phyloP scores from a whole-genome alignment of 2,329 filamentous ascomycete genomes.

The Fusarium foetens region DNA sequence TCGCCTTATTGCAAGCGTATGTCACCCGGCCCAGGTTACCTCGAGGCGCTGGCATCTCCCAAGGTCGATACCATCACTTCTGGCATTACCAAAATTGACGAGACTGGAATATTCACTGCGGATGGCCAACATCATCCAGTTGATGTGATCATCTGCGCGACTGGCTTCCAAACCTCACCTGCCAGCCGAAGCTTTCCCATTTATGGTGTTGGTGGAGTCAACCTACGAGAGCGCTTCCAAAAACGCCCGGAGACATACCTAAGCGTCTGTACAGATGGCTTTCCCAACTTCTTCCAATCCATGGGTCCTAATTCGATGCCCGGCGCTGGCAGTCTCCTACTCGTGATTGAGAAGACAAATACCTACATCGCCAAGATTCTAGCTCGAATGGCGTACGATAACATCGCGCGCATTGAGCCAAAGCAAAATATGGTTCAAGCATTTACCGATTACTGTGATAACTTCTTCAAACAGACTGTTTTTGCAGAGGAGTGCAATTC shows the following conservation, averaged over 20 bases:
- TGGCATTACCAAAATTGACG: background rate
- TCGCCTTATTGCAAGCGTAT: conserved; percentile 17
- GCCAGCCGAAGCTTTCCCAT: conserved; percentile 15
- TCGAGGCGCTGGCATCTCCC: conserved; percentile 5
- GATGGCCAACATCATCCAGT: conserved; percentile 2
- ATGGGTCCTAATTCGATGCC: conserved; percentile 20
- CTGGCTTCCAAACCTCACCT: conserved; percentile 17
- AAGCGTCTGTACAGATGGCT: conserved; percentile 15
- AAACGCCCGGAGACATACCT: conserved; percentile 19
- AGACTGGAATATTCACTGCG: background rate
- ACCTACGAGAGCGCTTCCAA: conserved; percentile 12
- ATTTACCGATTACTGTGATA: conserved; percentile 3
- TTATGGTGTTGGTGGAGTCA: background rate
- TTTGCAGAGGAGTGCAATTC: conserved; percentile 20
- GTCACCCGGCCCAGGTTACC: conserved; percentile 14
- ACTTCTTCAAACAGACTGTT: conserved; percentile 3
- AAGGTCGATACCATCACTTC: conserved; percentile 12
- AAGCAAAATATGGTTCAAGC: background rate
- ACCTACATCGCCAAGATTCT: conserved; percentile 6
- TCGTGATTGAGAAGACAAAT: conserved; percentile 16
- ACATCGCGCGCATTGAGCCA: conserved; percentile 2
- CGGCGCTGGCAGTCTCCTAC: background rate
- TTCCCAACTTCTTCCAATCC: conserved; percentile 19
- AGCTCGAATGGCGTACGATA: conserved; percentile 8
- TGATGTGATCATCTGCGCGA: conserved; percentile 1